Evolutionary conservation across 441 rosid genomes (phyloP).

Genomic region (Adansonia rubrostipa): DNA sequence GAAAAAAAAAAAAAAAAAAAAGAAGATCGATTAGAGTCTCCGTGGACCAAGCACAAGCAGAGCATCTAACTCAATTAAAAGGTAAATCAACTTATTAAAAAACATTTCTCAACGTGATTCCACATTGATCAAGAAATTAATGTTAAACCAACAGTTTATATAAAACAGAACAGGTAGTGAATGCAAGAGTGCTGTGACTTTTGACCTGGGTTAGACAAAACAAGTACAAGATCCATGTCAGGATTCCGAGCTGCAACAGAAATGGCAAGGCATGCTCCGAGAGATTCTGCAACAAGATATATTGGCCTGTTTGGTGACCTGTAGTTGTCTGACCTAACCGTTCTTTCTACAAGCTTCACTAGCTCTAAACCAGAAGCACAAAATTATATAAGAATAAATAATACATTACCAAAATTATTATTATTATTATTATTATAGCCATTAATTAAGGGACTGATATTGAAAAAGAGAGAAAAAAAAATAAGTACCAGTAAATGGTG

Average conservation of each 20-base stretch:
- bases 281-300: slow-evolving; percentile 86
- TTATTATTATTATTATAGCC: background rate
- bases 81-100: background rate
- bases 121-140: background rate
- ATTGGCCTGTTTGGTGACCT: slow-evolving; percentile 69
- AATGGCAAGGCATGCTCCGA: slow-evolving; percentile 88
- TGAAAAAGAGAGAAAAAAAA: slow-evolving; percentile 4
- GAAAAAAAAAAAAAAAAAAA: background rate
- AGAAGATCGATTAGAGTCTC: slow-evolving; percentile 21
- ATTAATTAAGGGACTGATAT: background rate
- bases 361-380: slow-evolving; percentile 51
- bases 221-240: slow-evolving; percentile 61
- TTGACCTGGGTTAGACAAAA: slow-evolving; percentile 86
- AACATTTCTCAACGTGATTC: background rate
- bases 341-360: slow-evolving; percentile 65
- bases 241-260: slow-evolving; percentile 79
- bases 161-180: background rate
- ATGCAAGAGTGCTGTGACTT: background rate
- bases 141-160: background rate
- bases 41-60: background rate
- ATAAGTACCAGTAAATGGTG: slow-evolving; percentile 63
- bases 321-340: slow-evolving; percentile 54
- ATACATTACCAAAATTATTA: background rate
- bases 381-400: background rate
- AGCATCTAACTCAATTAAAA: background rate